A percentile compares a stretch with the other conserved stretches of the same genome.
phyloP scores from a whole-genome alignment of 148 eudicot species.

The Vaccinium vitisidaea region DNA sequence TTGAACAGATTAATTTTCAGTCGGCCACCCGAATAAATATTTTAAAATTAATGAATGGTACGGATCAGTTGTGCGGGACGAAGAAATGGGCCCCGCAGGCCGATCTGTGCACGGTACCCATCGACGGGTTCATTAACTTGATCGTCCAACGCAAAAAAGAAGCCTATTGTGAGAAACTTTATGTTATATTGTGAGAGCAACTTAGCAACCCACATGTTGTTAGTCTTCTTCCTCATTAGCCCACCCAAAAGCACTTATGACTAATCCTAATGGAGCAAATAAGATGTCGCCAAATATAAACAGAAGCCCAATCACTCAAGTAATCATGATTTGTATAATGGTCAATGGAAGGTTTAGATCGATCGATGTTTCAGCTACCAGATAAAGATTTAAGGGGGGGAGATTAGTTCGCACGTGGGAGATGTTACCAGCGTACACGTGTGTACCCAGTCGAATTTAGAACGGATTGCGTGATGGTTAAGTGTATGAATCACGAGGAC shows the following conservation, averaged over 20 bases:
- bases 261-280: slow-evolving; percentile 5
- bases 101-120: no score
- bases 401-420: not conserved
- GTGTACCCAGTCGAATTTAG: slow-evolving; percentile 8
- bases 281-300: not conserved
- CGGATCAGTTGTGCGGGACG: no score
- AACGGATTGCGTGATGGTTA: slow-evolving; percentile 19
- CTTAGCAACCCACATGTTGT: not conserved
- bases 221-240: not conserved
- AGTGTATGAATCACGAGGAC: slow-evolving; percentile 7
- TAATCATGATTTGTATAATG: not conserved
- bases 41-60: no score
- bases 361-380: slow-evolving; percentile 4
- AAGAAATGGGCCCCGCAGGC: no score
- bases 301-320: not conserved
- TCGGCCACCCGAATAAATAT: no score
- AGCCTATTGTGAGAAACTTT: not conserved
- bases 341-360: not conserved
- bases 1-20: no score
- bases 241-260: not conserved
- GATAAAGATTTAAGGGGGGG: not conserved
- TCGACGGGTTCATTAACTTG: not conserved
- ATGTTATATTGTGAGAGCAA: no score
- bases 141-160: not conserved
- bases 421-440: not conserved